phyloP scores from a whole-genome alignment of 2,329 filamentous ascomycete genomes.

The Nemania serpens region DNA sequence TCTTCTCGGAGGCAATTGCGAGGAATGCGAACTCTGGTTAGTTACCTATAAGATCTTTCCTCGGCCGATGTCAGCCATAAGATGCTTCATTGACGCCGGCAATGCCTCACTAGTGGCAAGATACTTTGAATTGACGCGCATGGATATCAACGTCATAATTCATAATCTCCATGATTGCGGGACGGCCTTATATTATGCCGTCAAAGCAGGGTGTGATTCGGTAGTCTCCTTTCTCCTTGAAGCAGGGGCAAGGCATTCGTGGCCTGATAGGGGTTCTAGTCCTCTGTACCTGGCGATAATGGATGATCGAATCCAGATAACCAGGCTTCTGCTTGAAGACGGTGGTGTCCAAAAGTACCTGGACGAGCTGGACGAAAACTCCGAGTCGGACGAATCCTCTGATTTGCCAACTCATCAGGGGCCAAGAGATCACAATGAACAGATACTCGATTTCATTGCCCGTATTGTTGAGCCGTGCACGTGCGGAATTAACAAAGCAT shows the following conservation, averaged over 20 bases:
- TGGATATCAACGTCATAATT: neutral
- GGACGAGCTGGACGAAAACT: neutral
- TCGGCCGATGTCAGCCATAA: too few relatives aligned
- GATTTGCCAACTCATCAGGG: neutral
- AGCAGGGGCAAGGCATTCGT: neutral
- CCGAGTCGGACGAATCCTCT: neutral
- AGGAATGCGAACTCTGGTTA: too few relatives aligned
- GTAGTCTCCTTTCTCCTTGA: constrained; percentile 1
- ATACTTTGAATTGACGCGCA: neutral
- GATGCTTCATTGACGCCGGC: neutral
- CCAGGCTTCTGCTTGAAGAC: neutral
- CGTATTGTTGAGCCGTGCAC: neutral
- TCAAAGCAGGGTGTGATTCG: neutral
- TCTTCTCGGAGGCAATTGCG: too few relatives aligned
- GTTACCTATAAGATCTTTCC: too few relatives aligned
- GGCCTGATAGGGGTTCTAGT: neutral
- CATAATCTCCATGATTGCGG: neutral
- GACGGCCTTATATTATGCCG: neutral
- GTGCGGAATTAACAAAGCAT: too few relatives aligned
- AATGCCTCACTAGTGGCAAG: neutral
- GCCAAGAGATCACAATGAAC: neutral
- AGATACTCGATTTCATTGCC: neutral
- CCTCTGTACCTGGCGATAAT: neutral
- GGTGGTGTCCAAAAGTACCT: neutral
- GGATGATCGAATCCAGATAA: neutral